Percentiles rank a stretch among this genome's conserved stretches.
Evolutionary conservation across 2,329 filamentous ascomycete species (phyloP).

Genomic region (Chaetomium globosum): DNA sequence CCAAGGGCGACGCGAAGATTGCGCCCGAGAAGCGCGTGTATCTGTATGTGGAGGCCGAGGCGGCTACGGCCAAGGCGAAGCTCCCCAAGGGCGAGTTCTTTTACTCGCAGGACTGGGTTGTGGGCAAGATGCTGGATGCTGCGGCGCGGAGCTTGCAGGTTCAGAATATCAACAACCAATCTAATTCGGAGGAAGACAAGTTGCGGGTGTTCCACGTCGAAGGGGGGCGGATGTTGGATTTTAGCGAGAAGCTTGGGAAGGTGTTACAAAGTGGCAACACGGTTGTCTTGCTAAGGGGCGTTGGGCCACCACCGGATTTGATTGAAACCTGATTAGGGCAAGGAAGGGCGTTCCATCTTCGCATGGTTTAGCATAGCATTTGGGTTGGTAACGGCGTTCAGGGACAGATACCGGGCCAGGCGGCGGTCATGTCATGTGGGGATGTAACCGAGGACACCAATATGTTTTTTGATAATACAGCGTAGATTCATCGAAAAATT

Average conservation of each 20-base stretch:
- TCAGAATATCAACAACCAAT: slow-evolving; percentile 80
- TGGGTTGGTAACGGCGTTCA: slow-evolving; percentile 16
- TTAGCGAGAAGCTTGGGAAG: slow-evolving; percentile 79
- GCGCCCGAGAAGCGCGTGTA: slow-evolving; percentile 85
- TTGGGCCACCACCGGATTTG: slow-evolving; percentile 76
- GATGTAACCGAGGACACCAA: neutral
- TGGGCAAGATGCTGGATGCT: slow-evolving; percentile 78
- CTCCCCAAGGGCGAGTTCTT: slow-evolving; percentile 80
- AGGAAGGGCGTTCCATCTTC: slow-evolving; percentile 8
- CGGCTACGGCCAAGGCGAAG: slow-evolving; percentile 80
- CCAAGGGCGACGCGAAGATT: slow-evolving; percentile 86
- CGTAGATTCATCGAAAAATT: neutral
- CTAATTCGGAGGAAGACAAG: slow-evolving; percentile 73
- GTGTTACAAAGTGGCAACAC: slow-evolving; percentile 81
- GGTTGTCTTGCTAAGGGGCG: slow-evolving; percentile 81
- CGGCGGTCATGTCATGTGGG: neutral
- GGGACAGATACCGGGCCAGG: slow-evolving; percentile 14
- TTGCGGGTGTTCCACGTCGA: slow-evolving; percentile 92
- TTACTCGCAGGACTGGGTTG: slow-evolving; percentile 83
- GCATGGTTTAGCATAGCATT: slow-evolving; percentile 26
- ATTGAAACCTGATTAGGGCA: slow-evolving; percentile 55
- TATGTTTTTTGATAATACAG: neutral
- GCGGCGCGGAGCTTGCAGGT: slow-evolving; percentile 78
- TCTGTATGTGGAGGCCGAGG: slow-evolving; percentile 85
- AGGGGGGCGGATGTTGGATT: slow-evolving; percentile 81